Evolutionary conservation across 345 rosid genomes (phyloP).

Genomic region (Populus simonii): DNA sequence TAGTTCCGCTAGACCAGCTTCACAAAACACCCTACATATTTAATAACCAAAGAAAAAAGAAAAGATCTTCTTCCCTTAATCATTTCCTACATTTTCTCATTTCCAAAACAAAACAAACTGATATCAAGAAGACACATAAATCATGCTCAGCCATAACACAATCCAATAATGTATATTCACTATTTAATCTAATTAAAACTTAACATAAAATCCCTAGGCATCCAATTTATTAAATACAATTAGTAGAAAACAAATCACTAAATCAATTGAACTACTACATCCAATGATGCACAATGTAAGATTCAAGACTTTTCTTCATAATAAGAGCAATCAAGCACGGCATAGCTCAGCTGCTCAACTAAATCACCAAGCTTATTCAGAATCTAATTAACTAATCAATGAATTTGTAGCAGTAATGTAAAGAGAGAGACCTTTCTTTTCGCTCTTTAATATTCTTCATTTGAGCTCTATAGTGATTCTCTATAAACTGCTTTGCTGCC

Average conservation of each 20-base stretch:
- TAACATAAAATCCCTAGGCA: neutral
- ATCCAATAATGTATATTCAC: neutral
- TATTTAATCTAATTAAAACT: neutral
- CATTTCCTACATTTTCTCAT: constrained; percentile 17
- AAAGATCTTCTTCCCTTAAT: neutral
- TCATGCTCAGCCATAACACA: too few species aligned
- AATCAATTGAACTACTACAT: neutral
- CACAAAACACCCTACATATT: neutral
- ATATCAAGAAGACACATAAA: neutral
- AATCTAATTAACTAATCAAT: neutral
- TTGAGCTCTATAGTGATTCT: constrained; percentile 94
- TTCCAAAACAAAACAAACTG: constrained; percentile 15
- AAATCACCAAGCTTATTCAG: neutral
- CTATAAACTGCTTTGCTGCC: constrained; percentile 93
- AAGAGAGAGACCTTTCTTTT: constrained; percentile 62
- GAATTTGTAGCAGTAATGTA: neutral
- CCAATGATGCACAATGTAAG: neutral
- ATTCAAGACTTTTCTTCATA: neutral
- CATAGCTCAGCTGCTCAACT: neutral
- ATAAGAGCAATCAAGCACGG: neutral
- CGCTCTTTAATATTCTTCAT: constrained; percentile 85
- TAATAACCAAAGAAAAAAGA: neutral
- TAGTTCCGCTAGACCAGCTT: too few species aligned
- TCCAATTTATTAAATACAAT: neutral
- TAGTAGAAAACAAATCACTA: neutral